Percentiles rank a stretch among this genome's conserved stretches.
phyloP scores from a whole-genome alignment of 2,329 filamentous ascomycete genomes.

The Dothideomycetes sp. region DNA sequence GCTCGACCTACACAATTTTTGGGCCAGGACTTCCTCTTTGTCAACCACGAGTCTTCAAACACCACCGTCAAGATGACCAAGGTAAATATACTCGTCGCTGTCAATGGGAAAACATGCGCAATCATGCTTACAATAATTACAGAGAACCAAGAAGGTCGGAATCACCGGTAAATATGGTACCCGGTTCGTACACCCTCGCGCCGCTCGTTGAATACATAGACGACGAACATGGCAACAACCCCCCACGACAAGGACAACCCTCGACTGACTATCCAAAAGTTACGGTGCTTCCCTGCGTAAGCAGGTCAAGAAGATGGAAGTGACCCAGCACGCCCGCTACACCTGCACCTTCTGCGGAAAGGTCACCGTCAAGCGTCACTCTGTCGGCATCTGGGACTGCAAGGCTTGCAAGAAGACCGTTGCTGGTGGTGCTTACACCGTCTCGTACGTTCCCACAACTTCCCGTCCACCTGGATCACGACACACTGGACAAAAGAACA shows the following conservation, averaged over 20 bases:
- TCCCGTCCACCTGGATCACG: constrained; percentile 27
- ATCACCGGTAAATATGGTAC: constrained; percentile 99
- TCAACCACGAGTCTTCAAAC: constrained; percentile 11
- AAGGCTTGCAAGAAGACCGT: constrained; percentile 88
- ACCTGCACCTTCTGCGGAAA: constrained; percentile 99
- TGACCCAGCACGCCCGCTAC: constrained; percentile 96
- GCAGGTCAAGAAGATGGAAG: constrained; percentile 96
- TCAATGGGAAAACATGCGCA: too few relatives aligned
- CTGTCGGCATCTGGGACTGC: constrained; percentile 96
- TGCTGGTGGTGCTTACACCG: constrained; percentile 86
- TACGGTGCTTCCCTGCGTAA: constrained; percentile 97
- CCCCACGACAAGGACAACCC: too few relatives aligned
- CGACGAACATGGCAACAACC: too few relatives aligned
- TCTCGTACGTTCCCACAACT: constrained; percentile 71
- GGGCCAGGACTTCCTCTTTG: constrained; percentile 1
- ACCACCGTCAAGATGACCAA: constrained; percentile 67
- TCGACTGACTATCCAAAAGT: constrained; percentile 40
- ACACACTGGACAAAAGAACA: not conserved
- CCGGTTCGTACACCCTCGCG: constrained; percentile 57
- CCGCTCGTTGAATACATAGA: too few relatives aligned
- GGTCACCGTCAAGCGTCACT: constrained; percentile 64
- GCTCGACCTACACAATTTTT: too few relatives aligned
- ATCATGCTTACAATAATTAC: not conserved
- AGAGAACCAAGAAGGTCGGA: constrained; percentile 57
- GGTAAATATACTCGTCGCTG: too few relatives aligned